Evolutionary conservation across 140 eudicot genomes (phyloP).

Genomic region (Anethum foeniculum): DNA sequence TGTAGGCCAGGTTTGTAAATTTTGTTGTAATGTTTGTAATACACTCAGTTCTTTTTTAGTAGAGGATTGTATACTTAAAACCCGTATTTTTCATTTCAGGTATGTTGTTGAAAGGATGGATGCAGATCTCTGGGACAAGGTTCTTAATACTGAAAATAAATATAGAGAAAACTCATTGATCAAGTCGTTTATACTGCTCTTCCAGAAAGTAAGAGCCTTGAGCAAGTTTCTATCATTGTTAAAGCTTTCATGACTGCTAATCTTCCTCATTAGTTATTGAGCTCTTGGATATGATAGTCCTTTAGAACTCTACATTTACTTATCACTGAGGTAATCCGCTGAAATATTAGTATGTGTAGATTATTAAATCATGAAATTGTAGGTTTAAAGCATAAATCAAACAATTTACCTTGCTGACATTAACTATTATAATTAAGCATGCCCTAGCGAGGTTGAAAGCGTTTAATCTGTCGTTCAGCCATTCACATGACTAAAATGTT

Average conservation of each 20-base stretch:
- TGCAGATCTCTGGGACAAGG: slow-evolving; percentile 85
- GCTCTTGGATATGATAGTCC: slow-evolving; percentile 91
- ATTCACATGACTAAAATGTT: too few species aligned
- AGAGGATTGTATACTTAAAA: background rate
- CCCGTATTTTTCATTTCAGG: slow-evolving; percentile 25
- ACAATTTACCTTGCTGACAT: too few species aligned
- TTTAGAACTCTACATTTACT: slow-evolving; percentile 84
- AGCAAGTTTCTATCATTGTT: slow-evolving; percentile 94
- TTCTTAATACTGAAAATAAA: slow-evolving; percentile 88
- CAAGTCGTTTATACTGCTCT: slow-evolving; percentile 96
- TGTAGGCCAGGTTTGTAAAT: slow-evolving; percentile 70
- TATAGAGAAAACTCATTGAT: slow-evolving; percentile 90
- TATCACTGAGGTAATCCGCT: too few species aligned
- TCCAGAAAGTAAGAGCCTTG: slow-evolving; percentile 97
- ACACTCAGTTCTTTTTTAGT: background rate
- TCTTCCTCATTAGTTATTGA: slow-evolving; percentile 89
- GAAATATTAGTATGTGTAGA: too few species aligned
- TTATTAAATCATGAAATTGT: too few species aligned
- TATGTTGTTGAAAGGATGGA: slow-evolving; percentile 99
- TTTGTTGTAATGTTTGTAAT: background rate
- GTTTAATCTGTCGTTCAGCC: too few species aligned
- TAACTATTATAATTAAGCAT: too few species aligned
- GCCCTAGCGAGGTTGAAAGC: too few species aligned
- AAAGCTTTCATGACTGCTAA: slow-evolving; percentile 98
- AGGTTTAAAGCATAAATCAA: too few species aligned